A percentile compares a stretch with the other conserved stretches of the same genome.
phyloP scores from a whole-genome alignment of 2,329 filamentous ascomycete species.

The Ascochyta clinopodiicola region DNA sequence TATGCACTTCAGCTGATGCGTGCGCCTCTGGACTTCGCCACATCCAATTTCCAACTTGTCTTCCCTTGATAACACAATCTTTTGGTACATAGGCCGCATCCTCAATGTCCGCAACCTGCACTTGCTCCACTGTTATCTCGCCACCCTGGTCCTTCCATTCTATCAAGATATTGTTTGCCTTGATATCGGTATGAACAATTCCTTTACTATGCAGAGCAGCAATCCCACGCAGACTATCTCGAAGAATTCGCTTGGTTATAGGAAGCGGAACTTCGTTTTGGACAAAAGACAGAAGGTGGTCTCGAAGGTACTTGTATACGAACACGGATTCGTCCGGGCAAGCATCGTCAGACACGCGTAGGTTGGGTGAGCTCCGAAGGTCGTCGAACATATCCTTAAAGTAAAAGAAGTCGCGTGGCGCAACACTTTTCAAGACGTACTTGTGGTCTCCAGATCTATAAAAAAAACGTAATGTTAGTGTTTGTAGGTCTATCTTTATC shows the following conservation, averaged over 20 bases:
- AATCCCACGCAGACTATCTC: constrained; percentile 24
- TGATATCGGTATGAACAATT: constrained; percentile 46
- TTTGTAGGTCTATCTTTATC: background rate
- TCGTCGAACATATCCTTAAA: constrained; percentile 20
- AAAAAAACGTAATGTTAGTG: background rate
- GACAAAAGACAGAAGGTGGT: constrained; percentile 52
- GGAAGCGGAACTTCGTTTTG: constrained; percentile 49
- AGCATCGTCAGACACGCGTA: constrained; percentile 44
- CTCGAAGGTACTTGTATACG: constrained; percentile 53
- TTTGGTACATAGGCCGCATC: constrained; percentile 51
- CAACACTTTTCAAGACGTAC: constrained; percentile 14
- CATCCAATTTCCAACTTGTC: constrained; percentile 52
- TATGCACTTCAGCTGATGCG: constrained; percentile 48
- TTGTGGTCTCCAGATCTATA: constrained; percentile 3
- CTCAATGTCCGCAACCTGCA: constrained; percentile 53
- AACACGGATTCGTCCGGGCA: constrained; percentile 56
- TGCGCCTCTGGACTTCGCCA: constrained; percentile 57
- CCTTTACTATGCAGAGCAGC: constrained; percentile 19
- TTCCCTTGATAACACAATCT: constrained; percentile 46
- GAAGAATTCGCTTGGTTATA: constrained; percentile 53
- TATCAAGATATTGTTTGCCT: constrained; percentile 55
- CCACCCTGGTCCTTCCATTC: constrained; percentile 46
- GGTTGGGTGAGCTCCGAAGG: constrained; percentile 11
- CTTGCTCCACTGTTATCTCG: constrained; percentile 42
- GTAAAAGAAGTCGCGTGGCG: constrained; percentile 8